Percentiles rank a stretch among this genome's conserved stretches.
These are phyloP conservation scores for Microdochium nivale DNA, from an alignment of 2,329 filamentous ascomycete species.

Conservation along the genomic window DNA sequence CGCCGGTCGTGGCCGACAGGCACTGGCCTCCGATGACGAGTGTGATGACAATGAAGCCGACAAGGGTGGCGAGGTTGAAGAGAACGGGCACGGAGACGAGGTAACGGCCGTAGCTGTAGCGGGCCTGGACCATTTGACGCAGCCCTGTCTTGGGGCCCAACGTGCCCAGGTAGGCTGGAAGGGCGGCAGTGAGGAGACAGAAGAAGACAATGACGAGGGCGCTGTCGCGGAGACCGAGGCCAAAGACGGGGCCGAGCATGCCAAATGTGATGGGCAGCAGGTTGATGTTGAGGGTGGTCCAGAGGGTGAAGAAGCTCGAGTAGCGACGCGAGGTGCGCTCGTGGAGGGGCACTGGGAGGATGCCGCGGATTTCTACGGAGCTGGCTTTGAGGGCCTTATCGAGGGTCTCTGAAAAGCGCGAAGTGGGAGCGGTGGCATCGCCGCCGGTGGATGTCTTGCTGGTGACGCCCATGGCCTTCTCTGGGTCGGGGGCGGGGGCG, in stretches of 20 bases:
- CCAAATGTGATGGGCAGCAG: slow-evolving; percentile 54
- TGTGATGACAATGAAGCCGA: slow-evolving; percentile 55
- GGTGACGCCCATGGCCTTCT: background rate
- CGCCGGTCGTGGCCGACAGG: slow-evolving; percentile 42
- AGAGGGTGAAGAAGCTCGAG: slow-evolving; percentile 19
- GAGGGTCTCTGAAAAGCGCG: background rate
- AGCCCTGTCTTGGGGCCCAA: slow-evolving; percentile 54
- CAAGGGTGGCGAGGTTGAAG: slow-evolving; percentile 53
- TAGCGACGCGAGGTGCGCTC: slow-evolving; percentile 18
- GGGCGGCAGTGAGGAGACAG: slow-evolving; percentile 41
- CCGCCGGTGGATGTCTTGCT: background rate
- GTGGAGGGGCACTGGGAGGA: slow-evolving; percentile 17
- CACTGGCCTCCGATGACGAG: slow-evolving; percentile 53
- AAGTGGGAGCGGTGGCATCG: background rate
- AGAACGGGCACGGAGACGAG: slow-evolving; percentile 50
- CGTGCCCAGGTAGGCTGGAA: slow-evolving; percentile 48
- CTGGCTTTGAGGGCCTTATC: background rate
- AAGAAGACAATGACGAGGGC: slow-evolving; percentile 59
- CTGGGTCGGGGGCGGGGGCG: background rate
- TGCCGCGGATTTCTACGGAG: slow-evolving; percentile 13
- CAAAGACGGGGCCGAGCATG: slow-evolving; percentile 71
- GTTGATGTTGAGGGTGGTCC: slow-evolving; percentile 19
- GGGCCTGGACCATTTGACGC: slow-evolving; percentile 57
- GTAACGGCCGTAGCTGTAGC: slow-evolving; percentile 54
- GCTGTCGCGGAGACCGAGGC: slow-evolving; percentile 71